Base-by-base conservation (phyloP, 2,329 filamentous ascomycete genomes). In the Nigrospora osmanthi region DNA sequence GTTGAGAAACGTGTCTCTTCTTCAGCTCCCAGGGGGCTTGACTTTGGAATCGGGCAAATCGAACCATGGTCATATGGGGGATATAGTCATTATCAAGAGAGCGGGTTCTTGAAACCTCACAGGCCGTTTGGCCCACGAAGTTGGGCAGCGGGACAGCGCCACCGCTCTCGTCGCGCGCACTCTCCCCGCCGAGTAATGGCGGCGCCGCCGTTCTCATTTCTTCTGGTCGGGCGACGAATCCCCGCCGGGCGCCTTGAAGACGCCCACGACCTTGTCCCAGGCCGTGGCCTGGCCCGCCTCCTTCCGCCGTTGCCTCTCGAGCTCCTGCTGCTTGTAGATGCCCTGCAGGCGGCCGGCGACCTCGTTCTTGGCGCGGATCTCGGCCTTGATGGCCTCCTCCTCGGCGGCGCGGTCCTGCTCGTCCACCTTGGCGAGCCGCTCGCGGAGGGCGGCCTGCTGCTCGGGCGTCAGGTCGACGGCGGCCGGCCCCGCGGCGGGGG, bases 311-410 rank as follows among this genome's bases (percentile, higher is more conserved):
- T 71, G 64, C 51, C 78, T 65, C 51, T 75, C 70, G 54, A 71
- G 64, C 39, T 74, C 69, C 62, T 83, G 72, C 56, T 79, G 67
- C 46, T 75, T 66, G 65, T 78, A 73, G 48, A 83, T 60, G 40
- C 69, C 67, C 53, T 75, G 66, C 49, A 87, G 65, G 48, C 73
- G 62, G 50, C 68, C 62, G 43, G 80, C 75, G 55, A 87, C 71
- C 53, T 83, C 74, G 40, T 73, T 63, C 58, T 81, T 80, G 51
- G 77, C 74, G 56, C 77, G 68, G 45, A 76, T 65, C 65, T 88
- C 81, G 7, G 78, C 81, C 47, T 73, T 70, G 49, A 85, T 68
- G 16, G 83, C 78, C 47, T 76, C 75, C 60, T 83, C 76, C 60
- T 88, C 83, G 15, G 81, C 62, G 37, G 71, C 69, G 28, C 79